Conservation (phyloP, 345 rosid species). For the Populus euphratica region DNA sequence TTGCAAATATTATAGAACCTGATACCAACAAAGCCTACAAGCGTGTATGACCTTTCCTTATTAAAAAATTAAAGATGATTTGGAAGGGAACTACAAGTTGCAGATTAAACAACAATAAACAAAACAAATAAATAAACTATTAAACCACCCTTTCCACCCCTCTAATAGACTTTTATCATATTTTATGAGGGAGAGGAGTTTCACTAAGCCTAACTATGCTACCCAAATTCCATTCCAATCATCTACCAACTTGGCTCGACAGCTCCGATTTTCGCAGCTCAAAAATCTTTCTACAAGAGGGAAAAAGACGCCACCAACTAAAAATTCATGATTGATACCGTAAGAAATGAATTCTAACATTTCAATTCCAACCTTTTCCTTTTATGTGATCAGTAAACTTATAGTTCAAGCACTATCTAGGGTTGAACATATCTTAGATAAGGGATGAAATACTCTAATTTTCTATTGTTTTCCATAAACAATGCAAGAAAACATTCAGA, state of each 20-base stretch:
- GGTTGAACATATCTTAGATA: not conserved
- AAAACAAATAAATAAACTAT: not conserved
- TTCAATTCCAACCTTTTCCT: not conserved
- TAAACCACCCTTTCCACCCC: not conserved
- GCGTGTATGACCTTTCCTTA: not conserved
- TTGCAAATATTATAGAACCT: not conserved
- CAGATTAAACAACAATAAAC: not conserved
- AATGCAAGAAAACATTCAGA: not conserved
- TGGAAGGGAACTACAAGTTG: not conserved
- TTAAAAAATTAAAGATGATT: not conserved
- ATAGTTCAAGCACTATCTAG: not conserved
- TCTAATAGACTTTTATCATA: too few species aligned
- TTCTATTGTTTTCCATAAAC: not conserved
- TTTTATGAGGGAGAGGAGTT: not conserved
- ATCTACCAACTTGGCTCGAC: too few species aligned
- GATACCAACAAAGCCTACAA: not conserved
- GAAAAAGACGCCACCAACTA: not conserved
- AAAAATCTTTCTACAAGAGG: too few species aligned
- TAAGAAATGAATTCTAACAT: not conserved
- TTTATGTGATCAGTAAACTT: not conserved
- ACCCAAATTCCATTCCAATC: too few species aligned
- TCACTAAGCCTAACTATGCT: not conserved
- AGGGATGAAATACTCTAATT: not conserved
- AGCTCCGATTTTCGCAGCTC: not conserved
- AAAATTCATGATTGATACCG: not conserved